Evolutionary conservation across 306 rosid genomes (phyloP), one percentile per base, ranked within the genome.

Genomic region (Myrica gale): DNA sequence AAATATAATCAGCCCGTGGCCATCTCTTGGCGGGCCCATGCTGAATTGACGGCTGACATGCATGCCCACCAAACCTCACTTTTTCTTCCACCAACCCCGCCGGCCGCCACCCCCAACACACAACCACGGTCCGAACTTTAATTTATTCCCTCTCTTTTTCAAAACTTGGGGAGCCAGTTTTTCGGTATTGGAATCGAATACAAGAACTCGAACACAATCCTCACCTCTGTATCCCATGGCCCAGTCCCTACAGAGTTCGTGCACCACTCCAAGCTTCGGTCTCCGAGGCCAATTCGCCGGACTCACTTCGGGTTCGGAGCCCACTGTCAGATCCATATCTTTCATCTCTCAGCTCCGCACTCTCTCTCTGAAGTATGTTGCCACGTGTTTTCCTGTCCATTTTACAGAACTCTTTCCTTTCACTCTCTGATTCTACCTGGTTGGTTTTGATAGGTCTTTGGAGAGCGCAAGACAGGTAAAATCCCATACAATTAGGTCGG

Each of bases 251-350:
- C 82, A 79, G n/a, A 76, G 42, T 7, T 52, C 74, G 53, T 11
- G 19, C 68, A 39, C 70, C 75, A 3, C 54, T 41, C 43, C 77
- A 65, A 65, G 65, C 20, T 67, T 75, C 67, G 11, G 63, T 71
- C 56, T 71, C 66, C 12, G 75, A 66, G 57, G 51, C 79, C 85
- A 63, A 50, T 55, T 67, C 8, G 47, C 69, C 67, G 73, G 67
- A 9, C 55, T 60, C 76, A 21, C 53, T 80, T 70, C 68, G 15
- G 70, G 69, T 20, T 53, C 79, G 45, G 76, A 68, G 7, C 2
- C 39, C 78, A 41, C 76, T 46, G 71, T 75, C 69, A 60, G 85
- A 82, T 87, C 90, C 65, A 0, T 85, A 9, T 74, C 79, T 12
- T 87, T 89, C 66, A 69, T 81, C 79, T 74, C 81, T 20, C 83